A percentile compares a stretch with the other conserved stretches of the same genome.
Evolutionary conservation across 2,329 filamentous ascomycete genomes (phyloP).

Genomic region (Xylariaceae sp.): DNA sequence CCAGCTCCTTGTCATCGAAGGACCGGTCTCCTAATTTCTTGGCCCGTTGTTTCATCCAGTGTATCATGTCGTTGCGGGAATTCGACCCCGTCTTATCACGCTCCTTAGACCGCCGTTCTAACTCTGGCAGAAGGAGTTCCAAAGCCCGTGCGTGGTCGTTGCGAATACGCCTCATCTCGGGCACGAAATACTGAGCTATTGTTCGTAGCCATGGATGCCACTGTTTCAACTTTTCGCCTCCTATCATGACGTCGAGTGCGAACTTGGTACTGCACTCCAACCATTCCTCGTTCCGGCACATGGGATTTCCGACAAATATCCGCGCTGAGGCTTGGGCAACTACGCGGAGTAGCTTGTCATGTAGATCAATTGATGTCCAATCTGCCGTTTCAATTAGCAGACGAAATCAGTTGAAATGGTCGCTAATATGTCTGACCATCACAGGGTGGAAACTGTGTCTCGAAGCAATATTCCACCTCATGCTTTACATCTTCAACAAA

Average conservation of each 20-base stretch:
- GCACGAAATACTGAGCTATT: slow-evolving; percentile 29
- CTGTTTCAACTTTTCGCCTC: slow-evolving; percentile 30
- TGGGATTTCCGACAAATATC: slow-evolving; percentile 30
- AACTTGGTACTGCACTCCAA: slow-evolving; percentile 30
- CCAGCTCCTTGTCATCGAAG: slow-evolving; percentile 29
- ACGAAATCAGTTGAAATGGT: neutral
- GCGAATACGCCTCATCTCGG: slow-evolving; percentile 29
- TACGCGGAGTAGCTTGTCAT: slow-evolving; percentile 28
- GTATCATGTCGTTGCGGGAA: slow-evolving; percentile 29
- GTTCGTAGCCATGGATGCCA: slow-evolving; percentile 30
- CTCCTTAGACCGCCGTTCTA: slow-evolving; percentile 22
- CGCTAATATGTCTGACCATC: slow-evolving; percentile 21
- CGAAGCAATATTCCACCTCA: slow-evolving; percentile 28
- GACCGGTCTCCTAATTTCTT: slow-evolving; percentile 24
- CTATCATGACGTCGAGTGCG: slow-evolving; percentile 28
- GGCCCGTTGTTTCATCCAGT: slow-evolving; percentile 31
- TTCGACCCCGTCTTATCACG: slow-evolving; percentile 1
- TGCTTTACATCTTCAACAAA: slow-evolving; percentile 29
- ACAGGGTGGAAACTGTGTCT: slow-evolving; percentile 28
- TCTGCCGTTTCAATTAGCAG: slow-evolving; percentile 18
- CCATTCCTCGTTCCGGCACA: slow-evolving; percentile 31
- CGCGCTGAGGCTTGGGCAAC: slow-evolving; percentile 31
- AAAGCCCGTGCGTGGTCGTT: slow-evolving; percentile 27
- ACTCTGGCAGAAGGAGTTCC: slow-evolving; percentile 26
- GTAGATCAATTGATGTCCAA: slow-evolving; percentile 30